These are phyloP conservation scores for Kuraishia hungarica DNA, from an alignment of 805 yeast species.

Conservation along the genomic window DNA sequence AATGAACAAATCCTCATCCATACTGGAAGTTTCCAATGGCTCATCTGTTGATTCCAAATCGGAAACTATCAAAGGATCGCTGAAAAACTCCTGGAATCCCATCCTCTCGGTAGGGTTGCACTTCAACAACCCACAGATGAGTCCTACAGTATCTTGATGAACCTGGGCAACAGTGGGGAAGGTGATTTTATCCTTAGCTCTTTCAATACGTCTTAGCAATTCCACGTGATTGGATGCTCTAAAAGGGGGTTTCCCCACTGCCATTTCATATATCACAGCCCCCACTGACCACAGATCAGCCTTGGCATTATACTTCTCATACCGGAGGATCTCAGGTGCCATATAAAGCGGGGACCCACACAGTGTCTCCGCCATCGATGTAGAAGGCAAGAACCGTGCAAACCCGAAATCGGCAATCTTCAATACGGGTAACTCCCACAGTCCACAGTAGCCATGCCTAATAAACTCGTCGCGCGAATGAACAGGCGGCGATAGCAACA, in stretches of 20 bases:
- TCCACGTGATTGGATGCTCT: constrained; percentile 91
- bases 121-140: constrained; percentile 70
- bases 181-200: constrained; percentile 64
- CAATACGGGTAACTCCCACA: constrained; percentile 82
- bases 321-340: constrained; percentile 96
- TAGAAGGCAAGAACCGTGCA: constrained; percentile 88
- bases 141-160: constrained; percentile 53
- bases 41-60: constrained; percentile 45
- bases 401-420: constrained; percentile 97
- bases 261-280: constrained; percentile 92
- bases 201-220: constrained; percentile 76
- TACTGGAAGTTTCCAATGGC: constrained; percentile 56
- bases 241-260: constrained; percentile 94
- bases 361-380: constrained; percentile 92
- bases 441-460: constrained; percentile 56
- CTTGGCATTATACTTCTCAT: constrained; percentile 93
- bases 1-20: constrained; percentile 75
- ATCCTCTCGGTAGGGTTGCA: constrained; percentile 83
- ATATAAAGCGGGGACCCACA: constrained; percentile 97
- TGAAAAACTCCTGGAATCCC: constrained; percentile 83
- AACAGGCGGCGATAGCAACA: constrained; percentile 75
- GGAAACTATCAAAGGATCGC: constrained; percentile 52
- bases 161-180: constrained; percentile 67
- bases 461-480: constrained; percentile 55
- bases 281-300: constrained; percentile 99